A percentile compares a stretch with the other conserved stretches of the same genome.
phyloP scores from a whole-genome alignment of 768 basidiomycete genomes.

The Rossbeevera mucosa region DNA sequence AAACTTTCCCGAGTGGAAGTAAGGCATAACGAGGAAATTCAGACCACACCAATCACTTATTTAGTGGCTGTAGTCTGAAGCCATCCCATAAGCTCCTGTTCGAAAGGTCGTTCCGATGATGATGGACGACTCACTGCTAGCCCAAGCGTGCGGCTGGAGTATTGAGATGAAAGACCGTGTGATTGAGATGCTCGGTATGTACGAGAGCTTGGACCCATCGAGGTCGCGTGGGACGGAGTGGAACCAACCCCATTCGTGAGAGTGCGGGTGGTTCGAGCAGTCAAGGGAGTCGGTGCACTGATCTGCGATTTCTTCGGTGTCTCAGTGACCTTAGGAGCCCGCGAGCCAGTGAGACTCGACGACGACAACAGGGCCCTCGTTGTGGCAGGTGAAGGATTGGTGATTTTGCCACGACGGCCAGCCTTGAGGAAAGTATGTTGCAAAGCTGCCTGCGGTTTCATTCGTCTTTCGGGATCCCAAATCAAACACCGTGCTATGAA shows the following conservation, averaged over 20 bases:
- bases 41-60: conserved; percentile 15
- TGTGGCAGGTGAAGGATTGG: conserved; percentile 40
- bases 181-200: conserved; percentile 67
- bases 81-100: conserved; percentile 35
- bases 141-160: conserved; percentile 72
- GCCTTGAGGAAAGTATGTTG: conserved; percentile 85
- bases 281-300: conserved; percentile 82
- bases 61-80: conserved; percentile 36
- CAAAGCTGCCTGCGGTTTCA: conserved; percentile 91
- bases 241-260: conserved; percentile 45
- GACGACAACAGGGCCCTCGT: conserved; percentile 57
- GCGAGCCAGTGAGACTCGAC: conserved; percentile 46
- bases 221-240: conserved; percentile 57
- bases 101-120: conserved; percentile 33
- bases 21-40: conserved; percentile 5
- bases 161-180: conserved; percentile 67
- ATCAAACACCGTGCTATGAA: conserved; percentile 96
- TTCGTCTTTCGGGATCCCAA: conserved; percentile 95
- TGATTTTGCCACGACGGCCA: conserved; percentile 51
- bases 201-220: conserved; percentile 56
- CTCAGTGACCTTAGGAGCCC: conserved; percentile 53
- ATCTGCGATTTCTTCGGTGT: conserved; percentile 90
- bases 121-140: conserved; percentile 53
- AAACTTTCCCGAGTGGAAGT: conserved; percentile 15
- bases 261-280: conserved; percentile 67